Evolutionary conservation across 176 grass and related monocot genomes (phyloP), one percentile per base, ranked within the genome.

Genomic region (Aegilops speltoides): DNA sequence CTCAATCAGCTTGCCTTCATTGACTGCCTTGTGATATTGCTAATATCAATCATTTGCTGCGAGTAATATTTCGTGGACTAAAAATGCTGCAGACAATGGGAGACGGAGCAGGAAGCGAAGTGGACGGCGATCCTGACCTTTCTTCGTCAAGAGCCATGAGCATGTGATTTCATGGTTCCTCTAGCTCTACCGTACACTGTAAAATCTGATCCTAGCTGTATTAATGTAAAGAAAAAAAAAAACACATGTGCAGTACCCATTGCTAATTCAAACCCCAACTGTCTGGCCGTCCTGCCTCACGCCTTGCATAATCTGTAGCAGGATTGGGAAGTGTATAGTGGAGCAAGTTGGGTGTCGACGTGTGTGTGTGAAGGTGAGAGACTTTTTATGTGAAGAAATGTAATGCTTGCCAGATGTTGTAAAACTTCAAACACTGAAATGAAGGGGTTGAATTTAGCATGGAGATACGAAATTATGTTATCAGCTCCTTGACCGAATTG

Each of bases 81-180:
- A 68, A 84, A 75, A 60, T 91, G 56, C 80, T 68, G 33, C 79
- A 94, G 95, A 68, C 11, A 40, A 45, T 85, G 14, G 85, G 83
- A 24, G 89, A 91, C 28, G 94, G 68, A 54, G 65, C 69, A 15
- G 92, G 85, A 85, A 91, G 80, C 33, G 94, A 97, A 83, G 78
- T 80, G 67, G 97, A 99, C 45, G 86, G 92, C 83, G 97, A 99
- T 76, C 31, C 93, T 17, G 96, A 98, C 71, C 66, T 94, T 75
- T 89, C 92, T 9, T 45, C 95, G 5, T 89, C 95, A 12, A 90
- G 86, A 86, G 93, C 84, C 43, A 90, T 90, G 62, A 83, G 92
- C 79, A 96, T 98, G 90, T 98, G 89, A 98, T 91, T 62, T 80
- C 34, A 74, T 83, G 86, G 73, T 79, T 86, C 83, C 82, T 38